Percentiles rank a stretch among this genome's conserved stretches.
Evolutionary conservation across 148 eudicot genomes (phyloP).

Genomic region (Arctostaphylos glauca): DNA sequence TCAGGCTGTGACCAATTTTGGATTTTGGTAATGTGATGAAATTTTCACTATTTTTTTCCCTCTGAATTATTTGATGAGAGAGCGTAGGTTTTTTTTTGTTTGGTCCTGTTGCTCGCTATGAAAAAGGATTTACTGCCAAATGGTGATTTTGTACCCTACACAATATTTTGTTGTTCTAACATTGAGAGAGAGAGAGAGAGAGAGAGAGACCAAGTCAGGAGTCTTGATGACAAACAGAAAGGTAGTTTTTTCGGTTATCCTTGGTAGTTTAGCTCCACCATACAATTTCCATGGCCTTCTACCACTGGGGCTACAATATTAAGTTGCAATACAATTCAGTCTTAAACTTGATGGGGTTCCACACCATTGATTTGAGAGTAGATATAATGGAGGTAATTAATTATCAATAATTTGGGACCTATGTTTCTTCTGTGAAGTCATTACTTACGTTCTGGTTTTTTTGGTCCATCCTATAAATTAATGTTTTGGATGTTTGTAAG

Average conservation of each 20-base stretch:
- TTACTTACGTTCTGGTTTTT: too few species aligned
- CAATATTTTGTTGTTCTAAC: not conserved
- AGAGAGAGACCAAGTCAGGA: slow-evolving; percentile 3
- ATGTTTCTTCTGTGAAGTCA: too few species aligned
- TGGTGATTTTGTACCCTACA: slow-evolving; percentile 10
- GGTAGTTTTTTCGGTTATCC: not conserved
- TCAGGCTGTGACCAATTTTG: not conserved
- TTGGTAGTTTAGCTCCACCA: not conserved
- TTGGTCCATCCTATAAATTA: too few species aligned
- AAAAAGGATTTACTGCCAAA: slow-evolving; percentile 19
- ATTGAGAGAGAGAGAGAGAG: slow-evolving; percentile 8
- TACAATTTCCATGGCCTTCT: not conserved
- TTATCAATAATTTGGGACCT: too few species aligned
- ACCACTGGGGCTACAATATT: not conserved
- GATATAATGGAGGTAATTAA: too few species aligned
- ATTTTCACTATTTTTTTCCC: not conserved
- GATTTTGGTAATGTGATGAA: not conserved
- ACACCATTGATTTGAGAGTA: too few species aligned
- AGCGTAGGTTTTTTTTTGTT: not conserved
- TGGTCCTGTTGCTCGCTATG: slow-evolving; percentile 10
- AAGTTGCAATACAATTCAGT: not conserved
- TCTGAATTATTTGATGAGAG: not conserved
- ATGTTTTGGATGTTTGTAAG: too few species aligned
- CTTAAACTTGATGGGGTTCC: too few species aligned
- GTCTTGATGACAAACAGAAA: not conserved